Evolutionary conservation across 805 yeast genomes (phyloP).

Genomic region (Kuraishia borneana): DNA sequence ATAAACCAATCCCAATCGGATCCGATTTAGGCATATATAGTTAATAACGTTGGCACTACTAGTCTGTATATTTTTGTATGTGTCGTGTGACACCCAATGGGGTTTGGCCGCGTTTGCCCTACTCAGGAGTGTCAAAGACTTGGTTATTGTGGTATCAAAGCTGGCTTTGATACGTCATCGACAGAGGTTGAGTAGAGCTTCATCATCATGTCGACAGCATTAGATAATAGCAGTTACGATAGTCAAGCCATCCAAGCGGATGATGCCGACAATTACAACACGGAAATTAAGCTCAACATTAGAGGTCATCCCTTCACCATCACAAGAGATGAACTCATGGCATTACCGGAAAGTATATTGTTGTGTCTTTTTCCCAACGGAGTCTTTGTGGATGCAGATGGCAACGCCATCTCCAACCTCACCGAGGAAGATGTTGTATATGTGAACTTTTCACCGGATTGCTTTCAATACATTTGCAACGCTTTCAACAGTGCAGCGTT

Average conservation of each 20-base stretch:
- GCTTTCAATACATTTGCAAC: slow-evolving; percentile 74
- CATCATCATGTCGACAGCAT: background rate
- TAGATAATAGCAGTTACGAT: background rate
- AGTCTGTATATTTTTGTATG: too few species aligned
- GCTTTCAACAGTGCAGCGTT: slow-evolving; percentile 60
- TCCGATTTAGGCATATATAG: slow-evolving; percentile 72
- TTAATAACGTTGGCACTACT: slow-evolving; percentile 9
- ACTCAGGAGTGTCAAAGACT: too few species aligned
- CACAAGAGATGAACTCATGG: slow-evolving; percentile 81
- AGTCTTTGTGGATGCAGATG: slow-evolving; percentile 67
- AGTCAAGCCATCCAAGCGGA: slow-evolving; percentile 1
- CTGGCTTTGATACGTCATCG: too few species aligned
- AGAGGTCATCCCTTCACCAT: slow-evolving; percentile 67
- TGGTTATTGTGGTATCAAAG: too few species aligned
- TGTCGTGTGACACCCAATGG: too few species aligned
- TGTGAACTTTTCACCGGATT: slow-evolving; percentile 78
- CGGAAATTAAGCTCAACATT: slow-evolving; percentile 66
- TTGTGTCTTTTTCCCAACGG: slow-evolving; percentile 87
- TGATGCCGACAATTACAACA: slow-evolving; percentile 31
- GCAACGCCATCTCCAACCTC: slow-evolving; percentile 67
- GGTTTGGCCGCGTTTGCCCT: too few species aligned
- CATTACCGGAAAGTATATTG: slow-evolving; percentile 81
- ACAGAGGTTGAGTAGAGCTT: too few species aligned
- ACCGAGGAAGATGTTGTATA: slow-evolving; percentile 72
- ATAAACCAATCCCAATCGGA: slow-evolving; percentile 50